Percentiles rank a stretch among this genome's conserved stretches.
Evolutionary conservation across 345 rosid genomes (phyloP).

Genomic region (Gossypium raimondii): DNA sequence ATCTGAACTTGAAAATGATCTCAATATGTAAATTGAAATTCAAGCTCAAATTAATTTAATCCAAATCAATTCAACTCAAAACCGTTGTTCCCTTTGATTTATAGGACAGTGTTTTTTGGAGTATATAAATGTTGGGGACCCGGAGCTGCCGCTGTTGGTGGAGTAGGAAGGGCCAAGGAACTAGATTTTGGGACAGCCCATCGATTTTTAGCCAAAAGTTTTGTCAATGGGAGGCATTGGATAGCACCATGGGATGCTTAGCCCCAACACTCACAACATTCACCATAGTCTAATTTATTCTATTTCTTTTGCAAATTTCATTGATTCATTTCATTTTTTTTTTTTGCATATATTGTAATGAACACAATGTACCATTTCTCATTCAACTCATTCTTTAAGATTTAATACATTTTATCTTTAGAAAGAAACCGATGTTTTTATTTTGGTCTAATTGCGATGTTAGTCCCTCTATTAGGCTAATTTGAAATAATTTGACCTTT

Average conservation of each 20-base stretch:
- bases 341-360: not conserved
- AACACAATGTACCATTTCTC: not conserved
- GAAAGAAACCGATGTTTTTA: too few relatives aligned
- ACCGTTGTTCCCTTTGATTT: not conserved
- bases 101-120: conserved; percentile 84
- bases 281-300: not conserved
- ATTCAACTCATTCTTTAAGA: conserved; percentile 17
- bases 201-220: conserved; percentile 74
- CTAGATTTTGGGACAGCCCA: conserved; percentile 77
- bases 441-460: too few relatives aligned
- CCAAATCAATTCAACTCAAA: too few relatives aligned
- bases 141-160: conserved; percentile 67
- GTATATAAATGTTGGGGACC: conserved; percentile 87
- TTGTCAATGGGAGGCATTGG: conserved; percentile 94
- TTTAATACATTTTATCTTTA: not conserved
- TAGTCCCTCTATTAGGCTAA: too few relatives aligned
- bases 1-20: too few relatives aligned
- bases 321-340: conserved; percentile 17
- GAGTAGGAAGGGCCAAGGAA: conserved; percentile 79
- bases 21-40: too few relatives aligned
- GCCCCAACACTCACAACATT: not conserved
- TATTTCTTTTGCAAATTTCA: not conserved
- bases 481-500: too few relatives aligned
- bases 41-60: too few relatives aligned
- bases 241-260: conserved; percentile 69